Conservation (phyloP, 768 basidiomycete species). For the Rhodotorula taiwanensis region DNA sequence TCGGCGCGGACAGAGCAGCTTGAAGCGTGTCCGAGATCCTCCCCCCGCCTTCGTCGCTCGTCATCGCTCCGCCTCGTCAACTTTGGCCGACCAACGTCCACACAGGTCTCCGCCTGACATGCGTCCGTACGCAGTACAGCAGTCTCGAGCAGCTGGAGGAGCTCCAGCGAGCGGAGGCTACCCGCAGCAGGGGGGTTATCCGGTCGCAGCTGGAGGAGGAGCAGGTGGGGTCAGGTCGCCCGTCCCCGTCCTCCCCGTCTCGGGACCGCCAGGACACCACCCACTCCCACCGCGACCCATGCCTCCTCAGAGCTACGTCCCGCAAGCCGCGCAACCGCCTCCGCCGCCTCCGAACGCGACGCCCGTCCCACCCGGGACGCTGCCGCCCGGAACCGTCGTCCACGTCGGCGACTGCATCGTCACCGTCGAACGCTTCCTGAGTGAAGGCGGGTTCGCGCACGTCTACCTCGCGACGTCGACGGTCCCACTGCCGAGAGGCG, state of each 20-base stretch:
- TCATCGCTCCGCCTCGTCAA: too few species aligned
- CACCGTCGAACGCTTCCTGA: conserved; percentile 87
- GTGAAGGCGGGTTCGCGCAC: conserved; percentile 97
- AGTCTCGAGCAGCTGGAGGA: background rate
- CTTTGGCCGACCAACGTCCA: background rate
- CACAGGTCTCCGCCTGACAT: background rate
- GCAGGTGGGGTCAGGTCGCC: too few species aligned
- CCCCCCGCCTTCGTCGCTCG: too few species aligned
- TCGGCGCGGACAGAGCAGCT: too few species aligned
- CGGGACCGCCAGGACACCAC: too few species aligned
- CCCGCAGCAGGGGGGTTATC: too few species aligned
- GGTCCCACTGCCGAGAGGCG: conserved; percentile 55
- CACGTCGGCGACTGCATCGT: conserved; percentile 82
- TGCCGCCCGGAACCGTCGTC: conserved; percentile 69
- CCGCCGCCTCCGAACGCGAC: background rate
- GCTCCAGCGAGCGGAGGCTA: too few species aligned
- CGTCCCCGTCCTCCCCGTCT: too few species aligned
- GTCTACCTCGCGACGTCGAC: conserved; percentile 90
- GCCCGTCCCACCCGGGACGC: conserved; percentile 43
- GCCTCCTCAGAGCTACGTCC: too few species aligned
- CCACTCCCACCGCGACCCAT: too few species aligned
- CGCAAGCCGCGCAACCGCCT: background rate
- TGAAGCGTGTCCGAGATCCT: too few species aligned
- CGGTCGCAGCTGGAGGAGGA: too few species aligned
- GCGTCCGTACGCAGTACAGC: background rate